Base-by-base conservation (phyloP, 2,329 filamentous ascomycete genomes). In the Calonectria pseudoturangicola region DNA sequence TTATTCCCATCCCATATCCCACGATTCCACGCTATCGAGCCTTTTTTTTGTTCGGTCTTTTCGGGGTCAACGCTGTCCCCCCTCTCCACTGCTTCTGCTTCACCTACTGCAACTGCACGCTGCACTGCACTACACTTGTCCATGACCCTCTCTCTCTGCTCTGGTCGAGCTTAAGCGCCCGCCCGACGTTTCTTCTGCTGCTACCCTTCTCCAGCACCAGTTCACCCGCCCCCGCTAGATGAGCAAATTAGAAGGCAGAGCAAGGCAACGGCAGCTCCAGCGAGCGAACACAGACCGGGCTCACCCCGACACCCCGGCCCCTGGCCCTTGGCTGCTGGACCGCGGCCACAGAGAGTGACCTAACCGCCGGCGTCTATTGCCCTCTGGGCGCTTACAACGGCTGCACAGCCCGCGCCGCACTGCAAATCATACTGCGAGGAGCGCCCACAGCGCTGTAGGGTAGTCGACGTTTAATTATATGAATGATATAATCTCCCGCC, bases 61-160 rank as follows among this genome's bases (percentile, higher is more conserved):
- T 79, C 75, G 75, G 75, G 74, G 77, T 79, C 75, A 71, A 71
- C 43, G 27, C 68, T 33, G 47, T 48, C 28, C 66, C 69, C 68
- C 33, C 47, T 39, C 63, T 21, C 69, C 56, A 70, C 58, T 27
- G 45, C 60, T 54, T 64, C 41, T 68, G 56, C 58, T 67, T 63
- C 28, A 54, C 33, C 45, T 66, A 21, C 64, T 66, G 64, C 39
- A 39, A 63, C 63, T 66, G 69, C 63, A 71, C 21, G 45, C 60
- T 63, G 56, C 36, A 18, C 39, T 67, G 65, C 50, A 47, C 65
- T 66, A 54, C 54, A 62, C 66, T 69, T 67, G 48, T 68, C 58
- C 67, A 54, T 68, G 48, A 12, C 30, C 13, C 28, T 30, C 54
- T 21, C 21, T 21, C 4, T 36, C 60, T 56, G 33, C 45, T 60